Evolutionary conservation across 495 filamentous ascomycete genomes (phyloP).

Genomic region (Aspergillus carlsbadensis): DNA sequence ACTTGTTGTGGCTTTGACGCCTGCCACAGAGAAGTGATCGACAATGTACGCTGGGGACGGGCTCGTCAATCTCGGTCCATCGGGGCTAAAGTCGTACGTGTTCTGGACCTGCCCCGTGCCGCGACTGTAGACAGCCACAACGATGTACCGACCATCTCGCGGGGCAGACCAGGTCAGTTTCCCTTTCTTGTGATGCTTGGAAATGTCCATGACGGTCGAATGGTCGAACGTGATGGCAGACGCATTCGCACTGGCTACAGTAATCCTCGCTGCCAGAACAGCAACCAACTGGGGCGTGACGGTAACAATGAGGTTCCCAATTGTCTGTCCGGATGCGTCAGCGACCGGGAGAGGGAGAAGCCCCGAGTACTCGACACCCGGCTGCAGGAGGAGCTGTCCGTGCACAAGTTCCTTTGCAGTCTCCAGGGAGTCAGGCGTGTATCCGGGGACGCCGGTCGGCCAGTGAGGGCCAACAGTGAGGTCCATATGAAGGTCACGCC

Average conservation of each 20-base stretch:
- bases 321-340: not conserved
- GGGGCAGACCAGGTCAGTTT: not conserved
- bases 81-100: not conserved
- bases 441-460: constrained; percentile 3
- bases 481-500: not conserved
- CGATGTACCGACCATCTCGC: not conserved
- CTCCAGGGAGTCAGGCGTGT: not conserved
- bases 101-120: constrained; percentile 3
- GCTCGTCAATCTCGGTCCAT: not conserved
- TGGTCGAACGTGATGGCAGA: not conserved
- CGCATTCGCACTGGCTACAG: not conserved
- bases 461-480: constrained; percentile 1
- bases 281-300: not conserved
- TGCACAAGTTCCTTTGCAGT: constrained; percentile 1
- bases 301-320: not conserved
- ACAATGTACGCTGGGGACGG: not conserved
- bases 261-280: not conserved
- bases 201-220: not conserved
- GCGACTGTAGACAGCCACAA: not conserved
- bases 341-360: constrained; percentile 1
- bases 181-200: not conserved
- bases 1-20: not conserved
- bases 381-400: not conserved
- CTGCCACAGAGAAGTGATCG: not conserved
- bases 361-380: not conserved